phyloP scores from a whole-genome alignment of 2,329 filamentous ascomycete species.

The Botrytis sinoallii region DNA sequence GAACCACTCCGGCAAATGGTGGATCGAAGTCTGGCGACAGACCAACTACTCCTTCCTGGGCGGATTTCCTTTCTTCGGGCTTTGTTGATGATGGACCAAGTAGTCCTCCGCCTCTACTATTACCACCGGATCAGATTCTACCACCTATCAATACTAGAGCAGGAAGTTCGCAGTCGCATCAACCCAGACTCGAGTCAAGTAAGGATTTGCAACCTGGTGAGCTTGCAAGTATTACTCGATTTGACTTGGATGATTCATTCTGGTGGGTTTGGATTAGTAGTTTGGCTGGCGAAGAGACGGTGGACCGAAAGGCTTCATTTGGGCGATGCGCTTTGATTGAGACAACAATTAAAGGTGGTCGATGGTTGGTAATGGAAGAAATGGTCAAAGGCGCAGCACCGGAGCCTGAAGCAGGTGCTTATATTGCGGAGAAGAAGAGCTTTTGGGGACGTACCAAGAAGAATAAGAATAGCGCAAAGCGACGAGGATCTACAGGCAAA shows the following conservation, averaged over 20 bases:
- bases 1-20: constrained; percentile 64
- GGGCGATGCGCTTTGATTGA: constrained; percentile 91
- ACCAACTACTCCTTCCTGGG: constrained; percentile 96
- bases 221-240: constrained; percentile 81
- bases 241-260: constrained; percentile 91
- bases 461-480: constrained; percentile 54
- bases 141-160: constrained; percentile 80
- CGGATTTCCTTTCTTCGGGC: constrained; percentile 91
- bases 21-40: constrained; percentile 62
- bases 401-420: constrained; percentile 78
- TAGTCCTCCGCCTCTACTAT: constrained; percentile 62
- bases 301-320: constrained; percentile 84
- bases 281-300: constrained; percentile 83
- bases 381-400: constrained; percentile 90
- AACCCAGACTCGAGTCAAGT: constrained; percentile 66
- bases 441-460: constrained; percentile 84
- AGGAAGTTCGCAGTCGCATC: constrained; percentile 83
- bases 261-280: constrained; percentile 99
- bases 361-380: constrained; percentile 95
- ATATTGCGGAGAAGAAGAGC: constrained; percentile 93
- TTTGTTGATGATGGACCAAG: constrained; percentile 76
- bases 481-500: constrained; percentile 70
- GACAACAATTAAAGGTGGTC: constrained; percentile 74
- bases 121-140: constrained; percentile 89
- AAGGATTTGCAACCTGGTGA: constrained; percentile 80